A percentile compares a stretch with the other conserved stretches of the same genome.
Evolutionary conservation across 2,329 filamentous ascomycete genomes (phyloP).

Genomic region (Colletotrichum sp.): DNA sequence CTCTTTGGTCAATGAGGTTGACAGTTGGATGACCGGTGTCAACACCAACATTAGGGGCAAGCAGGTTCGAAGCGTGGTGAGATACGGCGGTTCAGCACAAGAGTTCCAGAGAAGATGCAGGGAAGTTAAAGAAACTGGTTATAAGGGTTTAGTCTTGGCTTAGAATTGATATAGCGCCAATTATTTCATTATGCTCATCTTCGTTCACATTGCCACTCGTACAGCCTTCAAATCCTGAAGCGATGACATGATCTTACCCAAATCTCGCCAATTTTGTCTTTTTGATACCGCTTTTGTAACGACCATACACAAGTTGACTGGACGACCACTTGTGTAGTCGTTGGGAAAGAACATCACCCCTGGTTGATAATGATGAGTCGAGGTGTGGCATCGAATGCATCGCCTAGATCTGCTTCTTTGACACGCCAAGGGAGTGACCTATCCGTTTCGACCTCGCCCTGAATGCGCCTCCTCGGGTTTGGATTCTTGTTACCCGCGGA

Average conservation of each 20-base stretch:
- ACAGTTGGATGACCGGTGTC: conserved; percentile 61
- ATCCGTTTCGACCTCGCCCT: not conserved
- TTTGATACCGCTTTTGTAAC: not conserved
- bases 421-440: not conserved
- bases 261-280: not conserved
- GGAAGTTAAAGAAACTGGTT: conserved; percentile 31
- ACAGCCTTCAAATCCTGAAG: not conserved
- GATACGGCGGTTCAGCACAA: conserved; percentile 49
- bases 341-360: not conserved
- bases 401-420: not conserved
- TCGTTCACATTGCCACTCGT: not conserved
- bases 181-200: not conserved
- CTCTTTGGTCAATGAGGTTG: conserved; percentile 49
- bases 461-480: not conserved
- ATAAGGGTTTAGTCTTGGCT: conserved; percentile 24
- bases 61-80: conserved; percentile 47
- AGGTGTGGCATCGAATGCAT: not conserved
- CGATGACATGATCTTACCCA: not conserved
- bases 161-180: not conserved
- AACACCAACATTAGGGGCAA: conserved; percentile 55
- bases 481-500: not conserved
- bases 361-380: not conserved
- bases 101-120: conserved; percentile 45
- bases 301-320: not conserved
- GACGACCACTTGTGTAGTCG: not conserved